These are phyloP conservation scores for Sphagnum tenellum DNA, from an alignment of 225 moss, liverwort and hornwort species.

Conservation along the genomic window DNA sequence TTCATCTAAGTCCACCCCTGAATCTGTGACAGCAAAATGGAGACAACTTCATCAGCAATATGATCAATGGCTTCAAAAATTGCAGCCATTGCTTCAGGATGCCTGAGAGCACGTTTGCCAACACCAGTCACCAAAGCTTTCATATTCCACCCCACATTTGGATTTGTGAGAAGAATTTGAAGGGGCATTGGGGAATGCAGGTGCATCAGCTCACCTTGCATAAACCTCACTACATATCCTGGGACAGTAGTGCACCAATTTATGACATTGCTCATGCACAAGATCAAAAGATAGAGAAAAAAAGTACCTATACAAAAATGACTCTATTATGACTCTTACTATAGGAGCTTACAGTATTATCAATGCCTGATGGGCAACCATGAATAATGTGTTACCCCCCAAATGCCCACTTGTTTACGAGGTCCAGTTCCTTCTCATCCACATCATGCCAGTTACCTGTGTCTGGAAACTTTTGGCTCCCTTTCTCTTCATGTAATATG, in stretches of 20 bases:
- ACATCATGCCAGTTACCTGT: conserved; percentile 58
- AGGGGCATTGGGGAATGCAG: conserved; percentile 56
- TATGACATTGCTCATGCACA: not conserved
- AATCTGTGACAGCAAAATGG: conserved; percentile 35
- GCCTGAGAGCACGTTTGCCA: conserved; percentile 60
- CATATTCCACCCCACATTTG: conserved; percentile 68
- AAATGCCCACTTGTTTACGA: conserved; percentile 90
- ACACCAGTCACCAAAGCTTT: conserved; percentile 75
- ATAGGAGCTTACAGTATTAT: conserved; percentile 94
- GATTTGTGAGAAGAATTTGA: conserved; percentile 80
- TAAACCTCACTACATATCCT: conserved; percentile 85
- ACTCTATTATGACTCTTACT: conserved; percentile 30
- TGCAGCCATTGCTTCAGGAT: conserved; percentile 75
- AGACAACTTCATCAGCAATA: conserved; percentile 76
- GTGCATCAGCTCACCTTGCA: conserved; percentile 54
- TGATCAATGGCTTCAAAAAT: conserved; percentile 78
- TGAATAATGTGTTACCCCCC: conserved; percentile 94
- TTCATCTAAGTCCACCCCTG: not conserved
- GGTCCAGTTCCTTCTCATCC: conserved; percentile 35
- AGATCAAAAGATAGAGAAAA: not conserved
- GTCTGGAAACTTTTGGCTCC: conserved; percentile 3
- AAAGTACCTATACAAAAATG: not conserved
- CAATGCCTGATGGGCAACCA: conserved; percentile 93
- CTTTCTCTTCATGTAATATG: not conserved
- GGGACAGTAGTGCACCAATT: conserved; percentile 4